These are phyloP conservation scores for Pseudonitzschia multistriata DNA, from an alignment of 108 stramenopile species.

Conservation along the genomic window DNA sequence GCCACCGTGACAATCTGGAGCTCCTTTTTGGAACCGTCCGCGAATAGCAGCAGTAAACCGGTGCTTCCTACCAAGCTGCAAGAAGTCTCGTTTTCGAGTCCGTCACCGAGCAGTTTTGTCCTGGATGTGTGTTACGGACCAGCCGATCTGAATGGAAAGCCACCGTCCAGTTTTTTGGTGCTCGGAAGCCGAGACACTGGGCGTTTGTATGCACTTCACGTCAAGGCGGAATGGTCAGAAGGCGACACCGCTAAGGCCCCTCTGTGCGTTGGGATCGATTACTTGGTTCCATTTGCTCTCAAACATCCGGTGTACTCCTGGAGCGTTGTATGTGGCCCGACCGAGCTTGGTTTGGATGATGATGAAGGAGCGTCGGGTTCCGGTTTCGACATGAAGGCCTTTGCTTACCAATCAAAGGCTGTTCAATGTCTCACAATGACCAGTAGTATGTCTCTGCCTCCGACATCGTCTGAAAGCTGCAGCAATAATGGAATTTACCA, in stretches of 20 bases:
- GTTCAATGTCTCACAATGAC: conserved; percentile 66
- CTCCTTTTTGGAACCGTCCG: conserved; percentile 34
- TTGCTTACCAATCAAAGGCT: conserved; percentile 63
- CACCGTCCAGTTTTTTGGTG: conserved; percentile 66
- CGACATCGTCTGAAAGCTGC: background rate
- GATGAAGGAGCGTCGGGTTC: conserved; percentile 13
- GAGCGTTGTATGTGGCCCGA: conserved; percentile 37
- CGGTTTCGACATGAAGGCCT: conserved; percentile 54
- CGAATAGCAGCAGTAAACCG: background rate
- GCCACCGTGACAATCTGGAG: conserved; percentile 67
- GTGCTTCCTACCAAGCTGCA: conserved; percentile 44
- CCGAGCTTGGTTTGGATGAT: conserved; percentile 32
- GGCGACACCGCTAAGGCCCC: background rate
- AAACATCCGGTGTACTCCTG: conserved; percentile 68
- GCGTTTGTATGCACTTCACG: conserved; percentile 54
- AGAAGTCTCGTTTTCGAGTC: conserved; percentile 41
- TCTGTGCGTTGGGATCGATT: conserved; percentile 60
- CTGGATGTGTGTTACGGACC: conserved; percentile 58
- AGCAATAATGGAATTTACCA: conserved; percentile 8
- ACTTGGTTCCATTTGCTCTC: conserved; percentile 67
- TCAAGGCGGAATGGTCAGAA: conserved; percentile 50
- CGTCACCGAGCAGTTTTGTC: conserved; percentile 36
- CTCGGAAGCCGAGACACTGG: conserved; percentile 54
- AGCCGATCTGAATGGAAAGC: conserved; percentile 27
- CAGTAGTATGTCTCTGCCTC: conserved; percentile 60